Conservation (phyloP, 495 filamentous ascomycete genomes). For the Xylaria cubensis region DNA sequence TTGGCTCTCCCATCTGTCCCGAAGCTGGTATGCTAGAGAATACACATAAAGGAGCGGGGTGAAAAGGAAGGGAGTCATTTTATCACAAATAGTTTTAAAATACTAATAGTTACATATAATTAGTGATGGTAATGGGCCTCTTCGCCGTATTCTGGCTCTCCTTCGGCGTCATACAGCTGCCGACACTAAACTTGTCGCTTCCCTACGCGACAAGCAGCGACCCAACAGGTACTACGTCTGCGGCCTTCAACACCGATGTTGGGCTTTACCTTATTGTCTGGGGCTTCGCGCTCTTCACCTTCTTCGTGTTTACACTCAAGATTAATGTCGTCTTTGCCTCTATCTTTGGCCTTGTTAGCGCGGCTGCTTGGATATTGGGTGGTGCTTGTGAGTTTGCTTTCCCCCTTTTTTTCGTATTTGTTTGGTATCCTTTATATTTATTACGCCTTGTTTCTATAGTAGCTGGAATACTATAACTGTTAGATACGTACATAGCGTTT, state of each 20-base stretch:
- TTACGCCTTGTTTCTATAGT: neutral
- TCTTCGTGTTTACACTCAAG: slow-evolving; percentile 61
- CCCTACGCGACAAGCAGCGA: slow-evolving; percentile 54
- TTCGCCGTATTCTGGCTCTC: slow-evolving; percentile 64
- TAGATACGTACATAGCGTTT: no score
- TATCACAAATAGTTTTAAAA: no score
- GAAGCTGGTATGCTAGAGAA: neutral
- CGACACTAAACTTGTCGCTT: slow-evolving; percentile 55
- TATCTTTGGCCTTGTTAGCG: slow-evolving; percentile 59
- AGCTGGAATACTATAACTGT: no score
- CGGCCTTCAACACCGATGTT: slow-evolving; percentile 56
- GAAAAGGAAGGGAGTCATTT: no score
- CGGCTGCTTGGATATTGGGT: slow-evolving; percentile 54
- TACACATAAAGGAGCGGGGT: no score
- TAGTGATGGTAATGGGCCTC: slow-evolving; percentile 64
- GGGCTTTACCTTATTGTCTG: slow-evolving; percentile 61
- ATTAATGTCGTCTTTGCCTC: slow-evolving; percentile 60
- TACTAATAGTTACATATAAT: neutral
- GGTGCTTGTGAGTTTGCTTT: slow-evolving; percentile 43
- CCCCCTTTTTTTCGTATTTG: neutral
- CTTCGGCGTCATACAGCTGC: slow-evolving; percentile 60
- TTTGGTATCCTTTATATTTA: neutral
- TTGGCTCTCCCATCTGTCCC: neutral
- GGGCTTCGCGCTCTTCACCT: slow-evolving; percentile 64
- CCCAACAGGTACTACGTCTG: slow-evolving; percentile 50